These are phyloP conservation scores for Penstemon davidsonii DNA, from an alignment of 257 asterid genomes.

Conservation along the genomic window DNA sequence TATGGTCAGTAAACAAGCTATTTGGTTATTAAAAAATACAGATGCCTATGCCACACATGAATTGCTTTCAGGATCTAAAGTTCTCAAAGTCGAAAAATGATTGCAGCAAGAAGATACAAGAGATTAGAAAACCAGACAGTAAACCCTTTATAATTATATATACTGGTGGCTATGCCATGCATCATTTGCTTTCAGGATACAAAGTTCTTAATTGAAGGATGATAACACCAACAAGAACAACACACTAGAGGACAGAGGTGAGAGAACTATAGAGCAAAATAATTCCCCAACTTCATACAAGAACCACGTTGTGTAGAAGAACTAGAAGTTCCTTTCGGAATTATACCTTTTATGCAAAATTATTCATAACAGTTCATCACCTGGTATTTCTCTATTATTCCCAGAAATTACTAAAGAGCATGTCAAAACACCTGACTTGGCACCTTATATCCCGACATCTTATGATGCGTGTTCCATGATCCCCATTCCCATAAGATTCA, in stretches of 20 bases:
- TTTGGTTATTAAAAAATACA: conserved; percentile 1
- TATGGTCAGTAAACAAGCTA: conserved; percentile 7
- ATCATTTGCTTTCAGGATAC: no score
- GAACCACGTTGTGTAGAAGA: not conserved
- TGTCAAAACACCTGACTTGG: not conserved
- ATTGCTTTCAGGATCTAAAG: conserved; percentile 8
- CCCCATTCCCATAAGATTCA: not conserved
- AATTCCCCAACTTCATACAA: no score
- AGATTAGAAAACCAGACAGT: not conserved
- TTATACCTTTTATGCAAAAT: not conserved
- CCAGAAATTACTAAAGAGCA: not conserved
- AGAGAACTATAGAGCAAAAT: no score
- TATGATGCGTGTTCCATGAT: not conserved
- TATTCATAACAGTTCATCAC: not conserved
- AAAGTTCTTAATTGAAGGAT: no score
- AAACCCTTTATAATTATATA: not conserved
- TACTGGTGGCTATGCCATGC: no score
- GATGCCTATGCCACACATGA: conserved; percentile 12
- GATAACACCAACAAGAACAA: no score
- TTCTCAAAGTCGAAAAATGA: conserved; percentile 15
- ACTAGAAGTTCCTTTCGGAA: not conserved
- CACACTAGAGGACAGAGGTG: no score
- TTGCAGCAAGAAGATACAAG: conserved; percentile 3
- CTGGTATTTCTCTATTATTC: not conserved
- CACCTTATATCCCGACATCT: not conserved